Base-by-base conservation (phyloP, 495 filamentous ascomycete species). In the Neurospora sp. region DNA sequence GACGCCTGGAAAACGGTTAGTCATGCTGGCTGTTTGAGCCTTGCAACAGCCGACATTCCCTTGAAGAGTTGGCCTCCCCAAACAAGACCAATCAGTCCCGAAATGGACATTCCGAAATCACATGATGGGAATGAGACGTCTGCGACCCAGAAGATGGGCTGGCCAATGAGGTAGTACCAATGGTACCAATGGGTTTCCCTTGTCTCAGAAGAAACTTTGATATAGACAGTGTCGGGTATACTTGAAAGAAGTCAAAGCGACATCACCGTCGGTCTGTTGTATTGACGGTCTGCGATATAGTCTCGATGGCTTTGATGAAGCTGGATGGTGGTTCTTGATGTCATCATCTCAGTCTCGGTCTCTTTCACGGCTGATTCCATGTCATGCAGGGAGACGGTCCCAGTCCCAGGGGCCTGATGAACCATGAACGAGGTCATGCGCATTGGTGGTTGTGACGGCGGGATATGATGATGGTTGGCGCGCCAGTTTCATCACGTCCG, bases 41-140 rank as follows among this genome's bases (percentile, higher is more conserved):
- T 69, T 70, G 40, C 72, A 73, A 72, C 70, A 75, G 69, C 72
- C 69, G 75, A 72, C 73, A 76, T 14, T 10, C 20, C 20, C 4
- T 14, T 53, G 27, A 35, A 35, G 14, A 35, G 27, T 8, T 35
- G 27, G 22, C 27, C 53, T 16, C 14, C 6, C 12, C 14, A 35
- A 35, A 27, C 10, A 31, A 35, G 27, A 3, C 53, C 27, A 16
- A 65, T 65, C 53, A 65, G 14, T 35, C 27, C 53, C 53, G 27
- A 65, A 65, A 35, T 35, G 53, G 53, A 65, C 53, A 65, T 35
- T 35, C 27, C 53, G 27, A 65, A 17, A 17, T 65, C 53, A 35
- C 53, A 65, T 65, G 14, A 35, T 65, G 27, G 27, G 27, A 65
- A 31, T 16, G 53, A 65, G 27, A 65, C 27, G 27, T 65, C 53